Conservation (phyloP, 441 rosid species). For the Syzygium syzygioides region DNA sequence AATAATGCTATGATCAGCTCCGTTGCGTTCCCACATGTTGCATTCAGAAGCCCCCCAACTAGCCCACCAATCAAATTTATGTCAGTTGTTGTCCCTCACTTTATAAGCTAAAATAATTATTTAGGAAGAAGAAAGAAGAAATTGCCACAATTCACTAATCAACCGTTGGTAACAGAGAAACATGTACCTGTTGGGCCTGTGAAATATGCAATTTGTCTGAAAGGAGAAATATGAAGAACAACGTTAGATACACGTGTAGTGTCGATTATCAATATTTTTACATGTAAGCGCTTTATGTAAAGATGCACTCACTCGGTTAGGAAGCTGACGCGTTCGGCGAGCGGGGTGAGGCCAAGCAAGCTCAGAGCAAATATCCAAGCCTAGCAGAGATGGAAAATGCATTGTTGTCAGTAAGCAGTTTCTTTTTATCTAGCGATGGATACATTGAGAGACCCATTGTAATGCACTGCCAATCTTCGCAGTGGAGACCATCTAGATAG, state of each 20-base stretch:
- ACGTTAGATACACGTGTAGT: not conserved
- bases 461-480: not conserved
- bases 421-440: not conserved
- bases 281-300: not conserved
- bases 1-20: constrained; percentile 58
- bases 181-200: constrained; percentile 59
- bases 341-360: constrained; percentile 53
- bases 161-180: not conserved
- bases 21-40: constrained; percentile 22
- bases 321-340: constrained; percentile 72
- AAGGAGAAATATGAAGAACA: not conserved
- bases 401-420: not conserved
- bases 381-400: constrained; percentile 16
- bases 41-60: constrained; percentile 10
- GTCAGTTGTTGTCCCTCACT: not conserved
- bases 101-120: not conserved
- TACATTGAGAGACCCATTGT: not conserved
- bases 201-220: constrained; percentile 58
- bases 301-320: constrained; percentile 46
- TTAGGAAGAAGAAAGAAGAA: not conserved
- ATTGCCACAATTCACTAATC: not conserved
- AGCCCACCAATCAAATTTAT: not conserved
- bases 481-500: not conserved
- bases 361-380: constrained; percentile 56
- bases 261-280: not conserved